Conservation (phyloP, 1,284 basidiomycete species). For the Ustilago tritici region DNA sequence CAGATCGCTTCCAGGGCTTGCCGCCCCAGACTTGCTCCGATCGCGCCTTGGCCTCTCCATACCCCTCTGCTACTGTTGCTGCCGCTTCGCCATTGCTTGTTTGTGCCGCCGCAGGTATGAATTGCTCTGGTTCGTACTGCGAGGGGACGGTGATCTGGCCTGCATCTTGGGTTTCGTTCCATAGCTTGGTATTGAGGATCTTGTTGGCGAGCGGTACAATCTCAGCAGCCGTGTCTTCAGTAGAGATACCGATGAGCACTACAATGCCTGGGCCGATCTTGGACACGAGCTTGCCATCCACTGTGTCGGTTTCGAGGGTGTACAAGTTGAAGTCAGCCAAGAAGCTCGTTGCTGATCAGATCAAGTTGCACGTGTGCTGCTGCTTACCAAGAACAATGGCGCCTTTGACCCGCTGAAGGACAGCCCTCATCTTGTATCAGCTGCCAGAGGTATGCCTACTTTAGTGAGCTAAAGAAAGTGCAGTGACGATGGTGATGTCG, state of each 20-base stretch:
- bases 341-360: background rate
- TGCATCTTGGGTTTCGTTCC: slow-evolving; percentile 60
- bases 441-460: too few species aligned
- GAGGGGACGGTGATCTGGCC: slow-evolving; percentile 35
- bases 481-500: background rate
- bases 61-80: slow-evolving; percentile 2
- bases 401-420: slow-evolving; percentile 66
- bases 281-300: slow-evolving; percentile 62
- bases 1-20: slow-evolving; percentile 61
- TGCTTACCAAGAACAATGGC: slow-evolving; percentile 64
- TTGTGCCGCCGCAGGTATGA: background rate
- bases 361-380: background rate
- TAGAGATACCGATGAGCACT: slow-evolving; percentile 62
- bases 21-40: slow-evolving; percentile 59
- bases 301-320: slow-evolving; percentile 20
- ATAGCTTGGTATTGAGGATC: slow-evolving; percentile 61
- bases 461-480: too few species aligned
- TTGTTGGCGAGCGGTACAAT: slow-evolving; percentile 54
- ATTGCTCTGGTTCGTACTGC: slow-evolving; percentile 38
- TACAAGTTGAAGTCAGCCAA: background rate
- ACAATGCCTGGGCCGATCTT: slow-evolving; percentile 66
- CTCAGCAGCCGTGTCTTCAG: slow-evolving; percentile 61
- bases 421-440: slow-evolving; percentile 54
- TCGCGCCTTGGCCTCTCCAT: slow-evolving; percentile 20
- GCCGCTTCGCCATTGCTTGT: slow-evolving; percentile 2